Conservation (phyloP, 768 basidiomycete genomes). For the Tulasnella sp. region DNA sequence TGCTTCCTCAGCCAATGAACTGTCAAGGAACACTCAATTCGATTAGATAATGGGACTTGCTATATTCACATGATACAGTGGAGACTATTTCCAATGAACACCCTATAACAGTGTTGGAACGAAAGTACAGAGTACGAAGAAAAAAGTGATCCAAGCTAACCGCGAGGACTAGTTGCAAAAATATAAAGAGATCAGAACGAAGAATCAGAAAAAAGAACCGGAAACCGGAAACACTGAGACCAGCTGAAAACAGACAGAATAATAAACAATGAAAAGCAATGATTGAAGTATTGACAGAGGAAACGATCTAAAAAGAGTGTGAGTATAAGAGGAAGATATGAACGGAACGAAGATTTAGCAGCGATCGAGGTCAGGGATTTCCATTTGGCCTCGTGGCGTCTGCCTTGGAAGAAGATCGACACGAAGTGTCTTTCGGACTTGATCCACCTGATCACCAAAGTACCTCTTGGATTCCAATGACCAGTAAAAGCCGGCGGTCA, state of each 20-base stretch:
- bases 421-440: constrained; percentile 10
- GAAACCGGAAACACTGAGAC: neutral
- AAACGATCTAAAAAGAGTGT: no score
- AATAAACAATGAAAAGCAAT: neutral
- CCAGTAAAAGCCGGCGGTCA: constrained; percentile 16
- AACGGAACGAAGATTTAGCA: neutral
- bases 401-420: constrained; percentile 9
- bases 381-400: constrained; percentile 11
- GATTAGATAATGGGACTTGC: no score
- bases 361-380: constrained; percentile 11
- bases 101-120: no score
- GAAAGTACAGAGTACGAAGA: no score
- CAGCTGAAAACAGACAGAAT: neutral
- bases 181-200: neutral
- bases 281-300: no score
- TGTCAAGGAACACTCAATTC: no score
- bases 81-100: no score
- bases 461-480: constrained; percentile 15
- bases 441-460: constrained; percentile 14
- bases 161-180: no score
- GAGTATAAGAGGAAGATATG: neutral
- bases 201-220: neutral
- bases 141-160: no score
- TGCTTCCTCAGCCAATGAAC: no score
- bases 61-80: no score